phyloP scores from a whole-genome alignment of 2,329 filamentous ascomycete genomes.

The Aurifilum marmelostoma region DNA sequence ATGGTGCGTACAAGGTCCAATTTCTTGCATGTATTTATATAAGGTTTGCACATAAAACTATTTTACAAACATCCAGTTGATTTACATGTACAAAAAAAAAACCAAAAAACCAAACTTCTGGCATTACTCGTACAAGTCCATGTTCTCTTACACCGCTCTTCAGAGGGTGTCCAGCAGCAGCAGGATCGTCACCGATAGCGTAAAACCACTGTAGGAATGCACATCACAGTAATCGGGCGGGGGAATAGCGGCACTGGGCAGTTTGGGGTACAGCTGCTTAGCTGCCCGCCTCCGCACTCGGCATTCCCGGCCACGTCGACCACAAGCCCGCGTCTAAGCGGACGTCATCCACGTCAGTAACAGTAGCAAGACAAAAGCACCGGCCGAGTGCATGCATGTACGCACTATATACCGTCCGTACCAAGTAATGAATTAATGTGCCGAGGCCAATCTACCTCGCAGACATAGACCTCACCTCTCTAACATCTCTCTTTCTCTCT shows the following conservation, averaged over 20 bases:
- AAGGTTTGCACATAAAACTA: too few relatives aligned
- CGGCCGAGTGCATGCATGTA: too few relatives aligned
- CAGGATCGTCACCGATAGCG: too few relatives aligned
- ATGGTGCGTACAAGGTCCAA: background rate
- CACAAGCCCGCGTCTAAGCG: background rate
- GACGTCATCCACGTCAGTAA: background rate
- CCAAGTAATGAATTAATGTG: background rate
- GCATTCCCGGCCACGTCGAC: slow-evolving; percentile 5
- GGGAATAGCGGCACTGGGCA: background rate
- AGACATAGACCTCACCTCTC: too few relatives aligned
- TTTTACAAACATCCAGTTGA: background rate
- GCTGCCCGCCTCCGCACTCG: background rate
- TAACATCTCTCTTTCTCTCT: background rate
- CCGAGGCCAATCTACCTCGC: background rate
- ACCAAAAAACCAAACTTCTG: too few relatives aligned
- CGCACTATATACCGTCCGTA: too few relatives aligned
- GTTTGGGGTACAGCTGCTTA: background rate
- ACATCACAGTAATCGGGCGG: too few relatives aligned
- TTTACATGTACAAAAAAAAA: too few relatives aligned
- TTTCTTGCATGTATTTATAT: background rate
- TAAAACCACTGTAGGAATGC: too few relatives aligned
- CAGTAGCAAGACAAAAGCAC: too few relatives aligned
- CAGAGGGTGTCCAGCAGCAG: background rate
- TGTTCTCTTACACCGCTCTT: background rate
- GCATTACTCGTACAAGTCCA: too few relatives aligned